A percentile compares a stretch with the other conserved stretches of the same genome.
These are phyloP conservation scores for Chionographis japonica DNA, from an alignment of 106 monocot genomes.

Conservation along the genomic window DNA sequence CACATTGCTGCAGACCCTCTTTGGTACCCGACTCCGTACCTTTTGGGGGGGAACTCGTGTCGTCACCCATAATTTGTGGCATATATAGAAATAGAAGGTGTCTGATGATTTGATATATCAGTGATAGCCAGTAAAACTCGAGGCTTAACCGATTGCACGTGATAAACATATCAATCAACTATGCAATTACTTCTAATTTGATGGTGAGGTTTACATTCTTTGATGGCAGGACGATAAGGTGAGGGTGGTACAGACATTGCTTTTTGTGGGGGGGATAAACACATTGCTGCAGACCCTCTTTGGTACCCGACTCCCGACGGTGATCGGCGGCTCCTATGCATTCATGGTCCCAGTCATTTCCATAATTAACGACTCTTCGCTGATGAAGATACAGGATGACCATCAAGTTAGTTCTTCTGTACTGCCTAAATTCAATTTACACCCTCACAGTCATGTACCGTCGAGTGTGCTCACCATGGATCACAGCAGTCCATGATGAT, in stretches of 20 bases:
- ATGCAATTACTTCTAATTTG: not conserved
- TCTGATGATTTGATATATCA: too few relatives aligned
- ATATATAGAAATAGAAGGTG: too few relatives aligned
- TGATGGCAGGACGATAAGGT: slow-evolving; percentile 74
- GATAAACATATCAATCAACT: too few relatives aligned
- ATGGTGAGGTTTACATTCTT: not conserved
- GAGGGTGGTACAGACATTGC: slow-evolving; percentile 82
- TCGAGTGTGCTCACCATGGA: too few relatives aligned
- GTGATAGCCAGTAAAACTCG: too few relatives aligned
- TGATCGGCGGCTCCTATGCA: slow-evolving; percentile 76
- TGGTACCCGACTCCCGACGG: slow-evolving; percentile 84
- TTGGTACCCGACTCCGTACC: slow-evolving; percentile 89
- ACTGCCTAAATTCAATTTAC: too few relatives aligned
- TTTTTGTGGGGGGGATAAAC: slow-evolving; percentile 87
- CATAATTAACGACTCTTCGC: slow-evolving; percentile 66
- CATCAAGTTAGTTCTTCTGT: slow-evolving; percentile 35
- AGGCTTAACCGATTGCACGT: too few relatives aligned
- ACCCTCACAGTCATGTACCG: too few relatives aligned
- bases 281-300: slow-evolving; percentile 93
- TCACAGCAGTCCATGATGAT: too few relatives aligned
- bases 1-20: slow-evolving; percentile 89
- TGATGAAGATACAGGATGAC: slow-evolving; percentile 43
- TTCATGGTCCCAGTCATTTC: slow-evolving; percentile 84
- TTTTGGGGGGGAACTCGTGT: too few relatives aligned
- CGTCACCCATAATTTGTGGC: too few relatives aligned